phyloP scores from a whole-genome alignment of 1,284 basidiomycete genomes.

The Neolentinus lepideus region DNA sequence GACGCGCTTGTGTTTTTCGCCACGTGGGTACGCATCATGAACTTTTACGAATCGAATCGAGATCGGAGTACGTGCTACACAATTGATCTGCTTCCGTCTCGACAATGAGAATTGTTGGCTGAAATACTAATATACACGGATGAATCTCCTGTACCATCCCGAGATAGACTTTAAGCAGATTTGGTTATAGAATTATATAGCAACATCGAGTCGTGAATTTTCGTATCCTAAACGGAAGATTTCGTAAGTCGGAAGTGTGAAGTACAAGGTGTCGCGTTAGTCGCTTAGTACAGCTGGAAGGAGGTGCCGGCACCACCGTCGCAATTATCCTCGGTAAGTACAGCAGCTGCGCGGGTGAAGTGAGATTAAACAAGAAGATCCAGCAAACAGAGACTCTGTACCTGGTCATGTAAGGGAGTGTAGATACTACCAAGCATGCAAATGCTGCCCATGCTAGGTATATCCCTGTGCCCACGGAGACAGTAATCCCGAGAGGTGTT shows the following conservation, averaged over 20 bases:
- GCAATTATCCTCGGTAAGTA: constrained; percentile 55
- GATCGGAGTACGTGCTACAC: neutral
- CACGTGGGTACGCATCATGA: no score
- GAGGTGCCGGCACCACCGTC: neutral
- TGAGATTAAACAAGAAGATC: neutral
- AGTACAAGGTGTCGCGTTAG: neutral
- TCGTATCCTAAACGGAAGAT: neutral
- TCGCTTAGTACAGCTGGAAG: neutral
- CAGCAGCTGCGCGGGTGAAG: constrained; percentile 31
- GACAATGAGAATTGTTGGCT: neutral
- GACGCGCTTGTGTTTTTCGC: no score
- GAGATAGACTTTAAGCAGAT: no score
- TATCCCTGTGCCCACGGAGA: constrained; percentile 54
- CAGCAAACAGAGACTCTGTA: constrained; percentile 12
- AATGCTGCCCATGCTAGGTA: constrained; percentile 68
- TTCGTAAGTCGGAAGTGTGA: neutral
- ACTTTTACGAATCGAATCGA: no score
- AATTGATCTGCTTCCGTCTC: neutral
- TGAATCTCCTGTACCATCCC: no score
- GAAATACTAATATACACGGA: no score
- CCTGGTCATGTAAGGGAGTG: constrained; percentile 69
- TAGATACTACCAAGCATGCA: constrained; percentile 51
- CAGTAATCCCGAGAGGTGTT: constrained; percentile 48
- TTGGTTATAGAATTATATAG: neutral
- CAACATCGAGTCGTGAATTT: neutral